Evolutionary conservation across 2,329 filamentous ascomycete species (phyloP).

Genomic region (Sporothrix pseudoabietina): DNA sequence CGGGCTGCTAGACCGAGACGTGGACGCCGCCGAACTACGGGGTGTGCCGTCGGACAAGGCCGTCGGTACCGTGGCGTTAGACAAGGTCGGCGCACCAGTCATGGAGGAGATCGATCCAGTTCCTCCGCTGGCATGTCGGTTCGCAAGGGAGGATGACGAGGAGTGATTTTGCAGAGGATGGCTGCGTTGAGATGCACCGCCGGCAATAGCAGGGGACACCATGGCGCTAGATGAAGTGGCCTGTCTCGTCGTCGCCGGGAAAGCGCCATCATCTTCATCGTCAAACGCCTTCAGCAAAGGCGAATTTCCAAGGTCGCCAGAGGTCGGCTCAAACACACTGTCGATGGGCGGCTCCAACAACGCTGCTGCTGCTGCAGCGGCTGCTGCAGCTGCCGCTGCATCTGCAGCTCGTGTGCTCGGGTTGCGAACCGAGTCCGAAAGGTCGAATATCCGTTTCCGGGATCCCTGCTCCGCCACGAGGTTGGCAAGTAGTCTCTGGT

Average conservation of each 20-base stretch:
- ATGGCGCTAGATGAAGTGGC: not conserved
- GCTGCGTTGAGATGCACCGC: conserved; percentile 26
- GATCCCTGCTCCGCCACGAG: conserved; percentile 60
- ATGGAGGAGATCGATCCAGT: conserved; percentile 53
- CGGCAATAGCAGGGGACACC: conserved; percentile 21
- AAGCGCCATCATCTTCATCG: conserved; percentile 40
- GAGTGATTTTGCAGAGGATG: conserved; percentile 25
- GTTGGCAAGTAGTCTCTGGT: conserved; percentile 63
- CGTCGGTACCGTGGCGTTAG: conserved; percentile 64
- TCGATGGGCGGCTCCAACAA: conserved; percentile 56
- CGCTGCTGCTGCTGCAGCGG: conserved; percentile 43
- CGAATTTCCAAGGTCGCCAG: conserved; percentile 75
- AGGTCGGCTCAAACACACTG: conserved; percentile 81
- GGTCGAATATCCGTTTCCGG: conserved; percentile 65
- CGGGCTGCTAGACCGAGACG: conserved; percentile 70
- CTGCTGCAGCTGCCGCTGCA: conserved; percentile 24
- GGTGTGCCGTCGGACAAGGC: conserved; percentile 66
- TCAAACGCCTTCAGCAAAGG: conserved; percentile 64
- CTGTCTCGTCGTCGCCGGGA: not conserved
- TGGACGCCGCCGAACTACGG: conserved; percentile 66
- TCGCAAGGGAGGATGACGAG: conserved; percentile 25
- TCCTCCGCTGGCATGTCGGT: conserved; percentile 27
- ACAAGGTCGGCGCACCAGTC: conserved; percentile 56
- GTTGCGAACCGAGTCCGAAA: conserved; percentile 65
- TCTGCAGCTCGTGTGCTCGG: conserved; percentile 28